Base-by-base conservation (phyloP, 2,329 filamentous ascomycete genomes). In the Monilinia aucupariae region DNA sequence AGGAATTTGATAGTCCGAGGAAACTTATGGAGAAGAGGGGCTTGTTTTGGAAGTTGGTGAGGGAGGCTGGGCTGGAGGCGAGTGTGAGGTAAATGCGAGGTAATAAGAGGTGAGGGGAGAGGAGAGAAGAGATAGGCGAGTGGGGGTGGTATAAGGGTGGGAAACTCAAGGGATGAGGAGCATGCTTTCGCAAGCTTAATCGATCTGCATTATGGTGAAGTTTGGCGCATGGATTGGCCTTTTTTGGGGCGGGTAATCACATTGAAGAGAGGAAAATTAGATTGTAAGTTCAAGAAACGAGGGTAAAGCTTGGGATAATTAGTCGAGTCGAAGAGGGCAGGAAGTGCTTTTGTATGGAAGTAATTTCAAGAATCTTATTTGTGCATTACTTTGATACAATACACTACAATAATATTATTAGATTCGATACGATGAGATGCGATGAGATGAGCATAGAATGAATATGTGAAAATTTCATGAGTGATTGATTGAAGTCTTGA, bases 1-100 rank as follows among this genome's bases (percentile, higher is more conserved):
- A 87, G 56, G 94, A 99, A 76, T 99, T 97, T 76, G 94, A 96
- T 75, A 91, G 87, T 8, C 94, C 94, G 2, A 80, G 85, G 47
- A 86, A 88, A 67, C 80, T 99, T 64, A 84, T 96, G 66, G 85
- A 85, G 75, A 82, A 82, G 72, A 85, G 85, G 73, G 91, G 93
- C 2, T 76, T 90, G 59, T 99, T 99, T 75, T 91, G 94, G 77
- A 88, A 92, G 64, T 80, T 99, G 54, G 94, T 97, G 65, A 92
- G 88, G 77, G 92, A 99, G 78, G 90, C 93, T 4, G 92, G 92
- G 48, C 79, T 99, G 65, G 79, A 70, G 39, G 68, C 66, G 54
- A 56, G 58, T 17, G 48, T 61, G 27, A 61, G 54, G 30, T 43
- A 27, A 37, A 15, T 45, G 12, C 25, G 39, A 12, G 43, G 12